Evolutionary conservation across 345 rosid species (phyloP), one percentile per base, ranked within the genome.

Genomic region (Rhodamnia rubescens): DNA sequence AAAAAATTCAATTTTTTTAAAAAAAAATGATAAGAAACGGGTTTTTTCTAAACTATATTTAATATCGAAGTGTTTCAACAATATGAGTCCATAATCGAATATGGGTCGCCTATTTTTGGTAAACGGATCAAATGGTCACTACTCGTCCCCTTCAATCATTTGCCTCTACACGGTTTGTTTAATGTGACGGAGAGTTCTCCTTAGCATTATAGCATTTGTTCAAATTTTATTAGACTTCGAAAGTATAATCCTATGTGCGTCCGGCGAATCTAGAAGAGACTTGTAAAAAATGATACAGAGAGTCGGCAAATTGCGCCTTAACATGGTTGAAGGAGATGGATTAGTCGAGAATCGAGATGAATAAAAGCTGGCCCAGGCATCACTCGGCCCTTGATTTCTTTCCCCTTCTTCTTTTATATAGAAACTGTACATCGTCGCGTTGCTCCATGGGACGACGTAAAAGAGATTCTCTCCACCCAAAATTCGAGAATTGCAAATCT

Each of bases 391-490:
- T 61, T 29, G 22, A 64, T 29, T 16, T 64, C 27, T 27, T 13
- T 36, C 3, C 40, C 6, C 5, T 20, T 6, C 0, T 27, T 29
- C 18, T 0, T 61, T 0, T 27, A 0, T 14, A 3, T 14, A 18
- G 21, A 27, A 61, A 27, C 27, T 27, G 29, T 29, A 10, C 22
- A 61, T 1, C 74, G 29, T 61, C 42, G 10, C 20, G 11, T 61
- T 14, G 18, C 40, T 14, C 74, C 40, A 27, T 27, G 74, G 20
- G 13, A 59, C 8, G 3, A 61, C 29, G 74, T 0, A 32, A 3
- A 15, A 29, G 14, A 61, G 42, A 61, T 61, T 36, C 40, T 36
- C 40, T 36, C 40, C 74, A 61, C 22, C 44, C 44, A 29, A 64
- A 64, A 64, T 64, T 29, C 22, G 29, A 29, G 75, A 16, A 8